Evolutionary conservation across 2,329 filamentous ascomycete species (phyloP), one percentile per base, ranked within the genome.

Genomic region (Dendryphion nanum): DNA sequence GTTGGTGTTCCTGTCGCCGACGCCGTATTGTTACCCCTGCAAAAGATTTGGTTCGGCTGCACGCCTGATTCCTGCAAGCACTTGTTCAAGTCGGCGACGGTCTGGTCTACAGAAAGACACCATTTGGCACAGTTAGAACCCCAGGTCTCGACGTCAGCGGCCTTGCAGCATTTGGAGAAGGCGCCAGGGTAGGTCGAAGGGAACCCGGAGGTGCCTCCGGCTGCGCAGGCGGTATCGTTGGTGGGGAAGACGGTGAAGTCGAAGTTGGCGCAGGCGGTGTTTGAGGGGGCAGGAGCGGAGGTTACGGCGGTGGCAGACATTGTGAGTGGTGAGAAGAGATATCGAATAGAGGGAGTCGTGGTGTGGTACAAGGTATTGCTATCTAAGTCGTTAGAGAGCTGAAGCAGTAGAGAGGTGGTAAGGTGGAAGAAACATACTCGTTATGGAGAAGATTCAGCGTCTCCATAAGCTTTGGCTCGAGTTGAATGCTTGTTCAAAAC

Each of bases 161-260:
- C 41, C 28, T 61, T 61, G 55, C 60, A 64, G 54, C 60, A 64
- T 30, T 42, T 37, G 7, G 49, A 43, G 28, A 63, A 48, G 15
- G 50, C 45, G 18, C 48, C 40, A 26, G 44, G 41, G 15, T 56
- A 57, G 44, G 57, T 61, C 35, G 41, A 42, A 6, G 57, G 51
- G 8, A 63, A 33, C 23, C 53, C 47, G 1, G 30, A 30, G 24
- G 24, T 10, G 31, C 16, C 14, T 19, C 31, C 55, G 29, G 61
- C 48, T 13, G 53, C 55, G 47, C 60, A 64, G 41, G 45, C 50
- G 23, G 50, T 40, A 32, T 64, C 60, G 29, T 40, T 15, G 7
- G 50, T 57, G 5, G 59, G 60, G 43, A 59, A 55, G 14, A 48
- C 30, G 17, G 40, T 47, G 44, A 57, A 61, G 48, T 48, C 42